A percentile compares a stretch with the other conserved stretches of the same genome.
These are phyloP conservation scores for Bipolaris zeicola DNA, from an alignment of 2,329 filamentous ascomycete species.

Conservation along the genomic window DNA sequence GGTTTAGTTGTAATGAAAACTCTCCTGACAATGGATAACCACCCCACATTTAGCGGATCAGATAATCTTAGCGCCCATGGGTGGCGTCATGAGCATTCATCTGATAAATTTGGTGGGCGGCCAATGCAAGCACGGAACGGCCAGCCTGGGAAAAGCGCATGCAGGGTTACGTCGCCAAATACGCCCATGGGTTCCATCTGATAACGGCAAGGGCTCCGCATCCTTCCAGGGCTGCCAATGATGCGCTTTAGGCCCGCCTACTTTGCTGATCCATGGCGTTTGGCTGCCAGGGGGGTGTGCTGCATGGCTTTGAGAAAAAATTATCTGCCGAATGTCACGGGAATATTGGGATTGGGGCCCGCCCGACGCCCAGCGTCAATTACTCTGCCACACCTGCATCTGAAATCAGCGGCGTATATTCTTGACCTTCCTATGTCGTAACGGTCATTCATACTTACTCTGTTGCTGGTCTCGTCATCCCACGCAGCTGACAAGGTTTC, in stretches of 20 bases:
- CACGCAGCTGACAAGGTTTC: neutral
- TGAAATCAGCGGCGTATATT: neutral
- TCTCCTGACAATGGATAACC: slow-evolving; percentile 2
- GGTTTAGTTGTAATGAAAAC: slow-evolving; percentile 33
- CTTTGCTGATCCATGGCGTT: slow-evolving; percentile 10
- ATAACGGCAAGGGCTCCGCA: slow-evolving; percentile 41
- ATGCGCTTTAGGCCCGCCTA: neutral
- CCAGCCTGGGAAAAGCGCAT: slow-evolving; percentile 25
- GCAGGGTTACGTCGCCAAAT: slow-evolving; percentile 32
- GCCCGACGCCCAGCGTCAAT: slow-evolving; percentile 11
- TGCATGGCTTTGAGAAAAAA: slow-evolving; percentile 10
- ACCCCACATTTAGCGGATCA: slow-evolving; percentile 38
- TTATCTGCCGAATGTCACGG: neutral
- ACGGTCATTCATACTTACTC: no score
- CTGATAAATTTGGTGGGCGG: slow-evolving; percentile 39
- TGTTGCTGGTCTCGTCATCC: neutral
- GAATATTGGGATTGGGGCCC: neutral
- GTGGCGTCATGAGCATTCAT: slow-evolving; percentile 29
- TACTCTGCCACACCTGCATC: neutral
- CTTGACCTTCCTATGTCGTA: slow-evolving; percentile 1
- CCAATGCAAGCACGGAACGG: slow-evolving; percentile 25
- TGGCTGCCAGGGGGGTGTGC: slow-evolving; percentile 7
- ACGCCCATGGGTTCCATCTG: slow-evolving; percentile 34
- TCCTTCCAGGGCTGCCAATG: neutral
- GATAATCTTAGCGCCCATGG: slow-evolving; percentile 31